These are phyloP conservation scores for Stagonosporopsis cucurbitacearum DNA, from an alignment of 2,329 filamentous ascomycete genomes.

Conservation along the genomic window DNA sequence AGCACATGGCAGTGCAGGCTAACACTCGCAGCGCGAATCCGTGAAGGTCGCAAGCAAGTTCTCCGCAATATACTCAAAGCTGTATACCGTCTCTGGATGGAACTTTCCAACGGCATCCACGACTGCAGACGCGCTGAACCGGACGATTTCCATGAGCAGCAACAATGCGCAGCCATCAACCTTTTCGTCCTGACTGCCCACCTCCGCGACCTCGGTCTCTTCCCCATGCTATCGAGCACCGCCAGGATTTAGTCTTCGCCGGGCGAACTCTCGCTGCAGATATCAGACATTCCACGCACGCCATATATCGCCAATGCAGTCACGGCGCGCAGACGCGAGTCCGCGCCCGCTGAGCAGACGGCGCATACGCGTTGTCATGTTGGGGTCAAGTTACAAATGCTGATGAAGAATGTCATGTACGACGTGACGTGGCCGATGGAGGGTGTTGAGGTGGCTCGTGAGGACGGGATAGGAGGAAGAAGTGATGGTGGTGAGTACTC, in stretches of 20 bases:
- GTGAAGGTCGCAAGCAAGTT: slow-evolving; percentile 5
- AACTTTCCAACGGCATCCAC: background rate
- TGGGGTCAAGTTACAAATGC: background rate
- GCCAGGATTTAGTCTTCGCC: background rate
- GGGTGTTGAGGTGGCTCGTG: background rate
- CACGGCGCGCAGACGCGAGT: background rate
- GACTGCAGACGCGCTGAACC: background rate
- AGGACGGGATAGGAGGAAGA: background rate
- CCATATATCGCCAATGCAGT: background rate
- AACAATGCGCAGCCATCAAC: slow-evolving; percentile 9
- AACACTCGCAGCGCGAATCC: slow-evolving; percentile 1
- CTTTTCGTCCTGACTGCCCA: background rate
- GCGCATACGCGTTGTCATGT: slow-evolving; percentile 6
- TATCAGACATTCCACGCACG: background rate
- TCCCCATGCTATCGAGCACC: slow-evolving; percentile 3
- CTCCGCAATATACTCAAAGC: background rate
- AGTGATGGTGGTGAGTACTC: background rate
- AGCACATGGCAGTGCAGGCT: background rate
- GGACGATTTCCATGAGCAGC: background rate
- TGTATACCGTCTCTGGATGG: slow-evolving; percentile 5
- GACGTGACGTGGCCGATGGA: background rate
- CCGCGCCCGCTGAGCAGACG: background rate
- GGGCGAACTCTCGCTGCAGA: background rate
- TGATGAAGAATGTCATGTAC: background rate
- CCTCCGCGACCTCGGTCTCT: background rate